A percentile compares a stretch with the other conserved stretches of the same genome.
Evolutionary conservation across 2,329 filamentous ascomycete genomes (phyloP).

Genomic region (Apiospora kogelbergensis): DNA sequence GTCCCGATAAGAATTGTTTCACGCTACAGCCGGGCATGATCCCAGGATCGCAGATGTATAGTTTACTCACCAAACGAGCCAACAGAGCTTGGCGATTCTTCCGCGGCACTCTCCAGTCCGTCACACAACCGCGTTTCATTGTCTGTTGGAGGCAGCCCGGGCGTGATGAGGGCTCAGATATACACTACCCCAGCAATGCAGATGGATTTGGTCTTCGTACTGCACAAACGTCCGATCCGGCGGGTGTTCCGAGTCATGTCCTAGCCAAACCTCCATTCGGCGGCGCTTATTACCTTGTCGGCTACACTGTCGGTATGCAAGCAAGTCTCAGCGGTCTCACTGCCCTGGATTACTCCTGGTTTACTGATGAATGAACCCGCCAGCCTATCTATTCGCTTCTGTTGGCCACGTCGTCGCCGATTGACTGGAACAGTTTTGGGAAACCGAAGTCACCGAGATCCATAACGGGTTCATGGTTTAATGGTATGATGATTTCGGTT

Average conservation of each 20-base stretch:
- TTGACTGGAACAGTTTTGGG: too few species aligned
- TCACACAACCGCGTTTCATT: neutral
- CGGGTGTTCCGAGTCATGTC: neutral
- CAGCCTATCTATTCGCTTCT: too few species aligned
- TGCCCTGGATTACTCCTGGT: neutral
- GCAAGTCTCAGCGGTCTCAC: neutral
- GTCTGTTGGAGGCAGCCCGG: neutral
- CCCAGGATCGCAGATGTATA: neutral
- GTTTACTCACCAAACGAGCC: neutral
- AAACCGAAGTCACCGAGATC: too few species aligned
- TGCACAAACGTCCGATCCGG: neutral
- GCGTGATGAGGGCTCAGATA: neutral
- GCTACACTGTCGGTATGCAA: neutral
- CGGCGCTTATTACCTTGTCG: neutral
- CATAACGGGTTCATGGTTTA: neutral
- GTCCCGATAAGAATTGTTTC: slow-evolving; percentile 2
- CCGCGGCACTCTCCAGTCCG: neutral
- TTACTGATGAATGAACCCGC: neutral
- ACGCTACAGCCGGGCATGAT: neutral
- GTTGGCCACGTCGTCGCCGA: too few species aligned
- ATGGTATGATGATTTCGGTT: too few species aligned
- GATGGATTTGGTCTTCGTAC: neutral
- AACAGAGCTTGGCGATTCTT: neutral
- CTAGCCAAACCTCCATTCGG: neutral
- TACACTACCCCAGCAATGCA: neutral